These are phyloP conservation scores for Entamoeba dispar DNA, from an alignment of 208 protist species.

Conservation along the genomic window DNA sequence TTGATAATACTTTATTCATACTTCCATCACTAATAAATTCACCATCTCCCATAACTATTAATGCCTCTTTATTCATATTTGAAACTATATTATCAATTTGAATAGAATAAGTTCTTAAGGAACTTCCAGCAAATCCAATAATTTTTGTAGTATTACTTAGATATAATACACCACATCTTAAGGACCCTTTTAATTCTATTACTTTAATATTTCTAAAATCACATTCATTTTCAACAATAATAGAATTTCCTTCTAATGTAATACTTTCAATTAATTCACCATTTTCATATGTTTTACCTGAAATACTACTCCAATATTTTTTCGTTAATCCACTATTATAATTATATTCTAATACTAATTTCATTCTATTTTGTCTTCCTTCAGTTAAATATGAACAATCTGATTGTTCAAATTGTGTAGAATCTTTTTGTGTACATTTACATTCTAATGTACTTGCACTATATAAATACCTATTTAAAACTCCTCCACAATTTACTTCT, in stretches of 20 bases:
- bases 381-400: not conserved
- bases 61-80: not conserved
- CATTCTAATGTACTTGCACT: not conserved
- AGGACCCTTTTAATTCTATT: not conserved
- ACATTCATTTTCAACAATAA: not conserved
- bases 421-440: not conserved
- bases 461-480: not conserved
- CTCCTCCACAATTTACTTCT: not conserved
- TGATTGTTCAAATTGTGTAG: not conserved
- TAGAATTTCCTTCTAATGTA: not conserved
- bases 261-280: not conserved
- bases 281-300: too few species aligned
- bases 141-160: not conserved
- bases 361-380: not conserved
- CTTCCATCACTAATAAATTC: not conserved
- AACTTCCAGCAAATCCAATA: not conserved
- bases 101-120: not conserved
- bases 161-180: not conserved
- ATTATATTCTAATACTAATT: not conserved
- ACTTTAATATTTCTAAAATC: not conserved
- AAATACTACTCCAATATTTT: not conserved
- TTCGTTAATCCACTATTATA: not conserved
- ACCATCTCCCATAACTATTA: not conserved
- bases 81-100: not conserved
- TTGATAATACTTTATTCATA: not conserved